Conservation (phyloP, 2,329 filamentous ascomycete genomes). For the Alternaria alternata region DNA sequence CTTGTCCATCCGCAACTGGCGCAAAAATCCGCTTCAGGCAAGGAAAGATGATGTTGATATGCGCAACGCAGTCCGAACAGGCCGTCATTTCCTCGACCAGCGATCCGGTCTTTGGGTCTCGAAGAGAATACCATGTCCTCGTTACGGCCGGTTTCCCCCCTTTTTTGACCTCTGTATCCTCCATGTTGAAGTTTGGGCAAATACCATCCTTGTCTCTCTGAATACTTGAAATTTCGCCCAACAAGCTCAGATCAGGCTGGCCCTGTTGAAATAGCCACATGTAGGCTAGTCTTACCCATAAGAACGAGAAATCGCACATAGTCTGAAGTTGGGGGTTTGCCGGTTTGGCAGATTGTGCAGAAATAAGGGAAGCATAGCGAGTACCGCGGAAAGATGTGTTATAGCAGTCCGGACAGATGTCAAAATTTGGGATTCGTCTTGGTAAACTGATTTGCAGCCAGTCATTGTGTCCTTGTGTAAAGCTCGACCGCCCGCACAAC, state of each 20-base stretch:
- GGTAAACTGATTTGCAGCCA: conserved; percentile 26
- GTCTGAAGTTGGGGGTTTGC: conserved; percentile 1
- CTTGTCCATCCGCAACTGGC: conserved; percentile 15
- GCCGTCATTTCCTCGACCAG: conserved; percentile 30
- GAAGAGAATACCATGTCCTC: conserved; percentile 29
- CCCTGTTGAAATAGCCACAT: conserved; percentile 24
- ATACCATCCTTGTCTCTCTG: conserved; percentile 22
- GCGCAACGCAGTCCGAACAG: conserved; percentile 28
- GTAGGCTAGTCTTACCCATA: conserved; percentile 27
- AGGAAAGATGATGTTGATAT: conserved; percentile 24
- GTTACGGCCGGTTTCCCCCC: conserved; percentile 21
- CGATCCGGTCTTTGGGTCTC: conserved; percentile 18
- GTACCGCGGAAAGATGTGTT: conserved; percentile 27
- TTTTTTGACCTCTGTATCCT: conserved; percentile 20
- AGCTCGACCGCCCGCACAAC: conserved; percentile 18
- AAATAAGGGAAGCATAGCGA: conserved; percentile 21
- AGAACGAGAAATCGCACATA: conserved; percentile 24
- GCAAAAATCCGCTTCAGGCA: conserved; percentile 23
- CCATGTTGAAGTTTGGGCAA: conserved; percentile 27
- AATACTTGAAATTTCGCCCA: conserved; percentile 21
- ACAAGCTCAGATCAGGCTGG: conserved; percentile 20
- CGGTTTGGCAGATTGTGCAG: conserved; percentile 17
- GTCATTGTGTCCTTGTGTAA: conserved; percentile 15
- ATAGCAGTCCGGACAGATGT: conserved; percentile 32
- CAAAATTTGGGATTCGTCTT: conserved; percentile 18